Base-by-base conservation (phyloP, 108 stramenopile genomes). In the Pseudonitzschia multiseries region DNA sequence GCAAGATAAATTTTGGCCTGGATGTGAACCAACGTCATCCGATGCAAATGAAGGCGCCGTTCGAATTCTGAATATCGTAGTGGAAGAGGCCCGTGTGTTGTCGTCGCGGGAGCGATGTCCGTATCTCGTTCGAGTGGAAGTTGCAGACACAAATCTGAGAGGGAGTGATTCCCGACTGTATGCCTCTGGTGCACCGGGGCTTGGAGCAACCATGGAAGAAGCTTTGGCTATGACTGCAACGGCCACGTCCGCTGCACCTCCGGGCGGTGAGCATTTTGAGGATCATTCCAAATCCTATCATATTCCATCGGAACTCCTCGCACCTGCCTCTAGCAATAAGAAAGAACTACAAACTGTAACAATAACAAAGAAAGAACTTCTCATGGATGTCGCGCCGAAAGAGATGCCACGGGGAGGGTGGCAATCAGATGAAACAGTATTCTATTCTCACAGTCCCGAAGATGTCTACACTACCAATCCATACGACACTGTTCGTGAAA, bases 91-190 rank as follows among this genome's bases (percentile, higher is more conserved):
- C 40, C 70, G 91, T 8, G 68, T 91, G 4, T 69, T 94, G 36
- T 79, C 89, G 21, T 94, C 93, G 17, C 72, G 91, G 36, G 89
- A 90, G 62, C 83, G 93, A 31, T 94, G 93, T 72, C 93, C 93
- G 0, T 92, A 84, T 64, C 64, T 94, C 32, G 86, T 94, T 12
- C 88, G 87, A 70, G 74, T 92, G 57, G 93, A 94, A 68, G 91
- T 94, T 4, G 88, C 75, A 15, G 91, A 94, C 48, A 91, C 91
- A 21, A 86, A 86, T 12, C 71, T 94, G 59, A 86, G 84, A 20
- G 91, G 91, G n/a, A 84, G 81, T 59, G 93, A 94, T 71, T 88
- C 93, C 26, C 76, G 91, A n/a, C 69, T 94, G 42, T 94, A 92
- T 80, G 86, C 88, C 9, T 66, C 75, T 26, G 86, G 86, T 48